Conservation (phyloP, 192 early-diverging fungal species). For the Linnemannia exigua region DNA sequence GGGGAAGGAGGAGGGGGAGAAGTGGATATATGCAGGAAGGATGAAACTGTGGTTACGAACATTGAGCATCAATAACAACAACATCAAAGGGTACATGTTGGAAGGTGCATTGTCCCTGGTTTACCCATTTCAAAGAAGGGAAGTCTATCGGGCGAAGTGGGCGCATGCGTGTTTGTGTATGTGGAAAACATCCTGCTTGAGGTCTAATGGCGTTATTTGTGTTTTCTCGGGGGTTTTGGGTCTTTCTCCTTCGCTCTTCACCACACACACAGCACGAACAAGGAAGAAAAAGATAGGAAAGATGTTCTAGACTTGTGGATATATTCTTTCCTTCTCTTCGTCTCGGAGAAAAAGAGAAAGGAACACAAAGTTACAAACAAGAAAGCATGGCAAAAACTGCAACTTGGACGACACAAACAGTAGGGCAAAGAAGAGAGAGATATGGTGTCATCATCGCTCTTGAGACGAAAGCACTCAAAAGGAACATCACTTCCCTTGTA, state of each 20-base stretch:
- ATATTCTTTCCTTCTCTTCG: not conserved
- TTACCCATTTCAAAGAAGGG: not conserved
- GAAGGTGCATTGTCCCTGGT: not conserved
- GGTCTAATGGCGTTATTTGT: not conserved
- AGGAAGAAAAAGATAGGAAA: not conserved
- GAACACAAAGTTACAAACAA: not conserved
- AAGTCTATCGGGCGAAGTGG: not conserved
- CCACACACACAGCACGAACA: not conserved
- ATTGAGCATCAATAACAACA: not conserved
- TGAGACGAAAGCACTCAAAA: not conserved
- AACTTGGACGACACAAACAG: not conserved
- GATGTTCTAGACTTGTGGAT: not conserved
- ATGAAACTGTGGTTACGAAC: not conserved
- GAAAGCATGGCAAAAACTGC: not conserved
- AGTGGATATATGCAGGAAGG: not conserved
- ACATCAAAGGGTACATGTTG: not conserved
- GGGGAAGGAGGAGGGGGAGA: not conserved
- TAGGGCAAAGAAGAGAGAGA: constrained; percentile 20
- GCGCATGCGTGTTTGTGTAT: not conserved
- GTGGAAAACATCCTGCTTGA: not conserved
- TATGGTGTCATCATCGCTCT: constrained; percentile 56
- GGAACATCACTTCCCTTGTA: not conserved
- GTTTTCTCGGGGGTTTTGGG: not conserved
- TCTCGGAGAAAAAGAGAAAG: not conserved
- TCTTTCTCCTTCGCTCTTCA: not conserved